Evolutionary conservation across 1,139 yeast species (phyloP), one percentile per base, ranked within the genome.

Genomic region (Geotrichum restrictum): DNA sequence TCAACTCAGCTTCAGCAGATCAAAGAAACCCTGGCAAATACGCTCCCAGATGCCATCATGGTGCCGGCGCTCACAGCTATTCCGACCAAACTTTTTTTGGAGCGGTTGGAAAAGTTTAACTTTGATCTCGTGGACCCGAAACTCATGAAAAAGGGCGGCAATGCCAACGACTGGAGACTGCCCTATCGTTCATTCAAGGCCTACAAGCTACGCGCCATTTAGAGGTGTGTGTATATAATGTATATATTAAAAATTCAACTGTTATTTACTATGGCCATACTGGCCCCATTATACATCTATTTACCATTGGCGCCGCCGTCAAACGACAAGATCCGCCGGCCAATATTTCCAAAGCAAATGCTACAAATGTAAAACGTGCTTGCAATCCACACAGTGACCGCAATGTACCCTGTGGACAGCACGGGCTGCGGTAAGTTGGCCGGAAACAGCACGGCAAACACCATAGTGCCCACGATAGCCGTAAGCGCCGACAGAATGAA

Each of bases 291-390:
- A 14, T 4, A 14, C 24, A 24, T 5, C 29, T 13, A 38, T 39
- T 24, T 24, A 5, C 7, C 8, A 5, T 8, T 24, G 29, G 29
- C 29, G 8, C 19, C n/a, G n/a, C 13, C 50, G 29, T 56, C 59
- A 38, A 62, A 55, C 4, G 64, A 52, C 18, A 68, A 57, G 21
- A 69, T 57, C 16, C 78, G 78, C 59, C 93, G 76, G 31, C 93
- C 91, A 41, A 85, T 67, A 65, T 83, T 83, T 16, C 93, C 93
- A 65, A 84, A 83, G 48, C 85, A 76, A 51, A 84, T 74, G 56
- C 81, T 72, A 21, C 88, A 85, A 64, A 87, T 77, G 67, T 84
- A 85, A 66, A 81, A 80, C 62, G 83, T 83, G 60, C 83, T 76
- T 21, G 79, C 82, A 38, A 79, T 72, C 76, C 82, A 78, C 47